Evolutionary conservation across 1,139 yeast species (phyloP), one percentile per base, ranked within the genome.

Genomic region (Lodderomyces margitis): DNA sequence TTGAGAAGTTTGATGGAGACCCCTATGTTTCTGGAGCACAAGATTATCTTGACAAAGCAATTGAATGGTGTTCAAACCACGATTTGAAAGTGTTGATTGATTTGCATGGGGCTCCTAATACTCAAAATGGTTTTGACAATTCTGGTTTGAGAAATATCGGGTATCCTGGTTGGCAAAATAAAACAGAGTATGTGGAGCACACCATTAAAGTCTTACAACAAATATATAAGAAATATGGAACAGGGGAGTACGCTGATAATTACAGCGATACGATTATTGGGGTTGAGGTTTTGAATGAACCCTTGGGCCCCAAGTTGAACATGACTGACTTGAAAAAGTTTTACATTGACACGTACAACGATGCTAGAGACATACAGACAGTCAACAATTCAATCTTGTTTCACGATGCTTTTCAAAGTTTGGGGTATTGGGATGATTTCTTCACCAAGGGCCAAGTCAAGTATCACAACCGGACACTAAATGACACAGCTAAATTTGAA

Each of bases 41-140:
- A 44, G 62, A 61, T 1, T 80, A 78, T 52, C 57, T 81, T 40
- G 80, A 79, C 43, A 56, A 64, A 46, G 81, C 85, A 2, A 60
- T 81, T 30, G 66, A 57, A 21, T 81, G 87, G 87, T 73, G 81
- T 19, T 53, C 66, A 27, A 59, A 63, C 23, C 57, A 75, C 48
- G 76, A 64, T 23, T 57, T 81, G 41, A 77, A 75, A 47, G 80
- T 78, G 9, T 75, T 81, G 85, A 64, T 81, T 40, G 86, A 81
- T 55, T 60, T 81, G 42, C 87, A 81, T 53, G 86, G 86, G 20
- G 78, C 72, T 7, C 86, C 86, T 2, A 84, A 84, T 1, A 76
- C 84, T 2, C 87, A 81, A 52, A 81, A 81, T 56, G 87, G 87
- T n/a, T 81, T 81, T 56, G 87, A 81, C 52, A 81, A 81, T 56